phyloP scores from a whole-genome alignment of 495 filamentous ascomycete species.

The Neohortaea acidophila region DNA sequence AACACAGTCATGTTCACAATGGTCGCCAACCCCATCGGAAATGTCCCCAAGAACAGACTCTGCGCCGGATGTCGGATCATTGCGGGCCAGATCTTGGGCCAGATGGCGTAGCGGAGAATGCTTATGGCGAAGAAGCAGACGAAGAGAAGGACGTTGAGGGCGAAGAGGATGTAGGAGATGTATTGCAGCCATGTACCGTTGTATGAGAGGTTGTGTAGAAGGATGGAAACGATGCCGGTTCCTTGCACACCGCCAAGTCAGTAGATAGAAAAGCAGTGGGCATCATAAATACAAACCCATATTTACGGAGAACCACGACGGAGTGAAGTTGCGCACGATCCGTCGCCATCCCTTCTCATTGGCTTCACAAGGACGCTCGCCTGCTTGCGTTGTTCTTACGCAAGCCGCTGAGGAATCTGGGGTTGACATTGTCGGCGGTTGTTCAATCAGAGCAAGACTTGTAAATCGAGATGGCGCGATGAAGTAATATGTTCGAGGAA shows the following conservation, averaged over 20 bases:
- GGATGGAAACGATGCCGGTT: slow-evolving; percentile 49
- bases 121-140: slow-evolving; percentile 30
- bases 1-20: slow-evolving; percentile 43
- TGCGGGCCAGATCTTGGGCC: slow-evolving; percentile 39
- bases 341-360: slow-evolving; percentile 9
- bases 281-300: too few species aligned
- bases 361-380: too few species aligned
- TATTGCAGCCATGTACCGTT: slow-evolving; percentile 38
- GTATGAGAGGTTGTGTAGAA: slow-evolving; percentile 43
- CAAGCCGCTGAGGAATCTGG: too few species aligned
- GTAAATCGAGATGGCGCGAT: too few species aligned
- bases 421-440: too few species aligned
- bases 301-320: slow-evolving; percentile 37
- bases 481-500: too few species aligned
- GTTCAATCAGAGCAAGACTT: too few species aligned
- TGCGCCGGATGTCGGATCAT: slow-evolving; percentile 46
- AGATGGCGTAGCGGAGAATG: slow-evolving; percentile 40
- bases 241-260: too few species aligned
- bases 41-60: slow-evolving; percentile 44
- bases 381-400: too few species aligned
- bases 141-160: slow-evolving; percentile 41
- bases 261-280: too few species aligned
- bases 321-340: slow-evolving; percentile 15
- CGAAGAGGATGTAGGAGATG: slow-evolving; percentile 40
- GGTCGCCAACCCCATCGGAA: slow-evolving; percentile 50